phyloP scores from a whole-genome alignment of 1,139 yeast genomes.

The Taiozyma sp. region DNA sequence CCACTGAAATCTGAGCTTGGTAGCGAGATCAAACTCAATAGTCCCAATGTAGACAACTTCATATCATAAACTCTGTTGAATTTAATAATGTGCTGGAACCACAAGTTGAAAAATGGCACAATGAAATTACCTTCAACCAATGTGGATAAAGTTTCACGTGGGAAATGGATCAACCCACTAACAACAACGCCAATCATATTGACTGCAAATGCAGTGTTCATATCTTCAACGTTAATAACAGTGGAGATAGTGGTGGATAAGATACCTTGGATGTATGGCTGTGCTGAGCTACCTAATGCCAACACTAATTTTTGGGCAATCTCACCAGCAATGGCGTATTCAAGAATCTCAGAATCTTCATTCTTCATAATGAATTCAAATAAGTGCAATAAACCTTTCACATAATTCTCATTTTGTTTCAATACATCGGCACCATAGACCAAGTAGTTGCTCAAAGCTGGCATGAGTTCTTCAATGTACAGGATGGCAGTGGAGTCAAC shows the following conservation, averaged over 20 bases:
- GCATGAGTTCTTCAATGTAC: constrained; percentile 72
- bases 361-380: constrained; percentile 30
- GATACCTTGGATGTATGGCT: constrained; percentile 21
- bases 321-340: constrained; percentile 25
- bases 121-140: constrained; percentile 44
- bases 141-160: constrained; percentile 46
- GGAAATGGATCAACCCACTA: constrained; percentile 59
- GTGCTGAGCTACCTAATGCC: constrained; percentile 25
- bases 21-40: constrained; percentile 43
- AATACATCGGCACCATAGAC: constrained; percentile 51
- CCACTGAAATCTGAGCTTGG: constrained; percentile 24
- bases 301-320: constrained; percentile 28
- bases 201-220: constrained; percentile 42
- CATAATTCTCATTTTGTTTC: constrained; percentile 28
- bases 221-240: constrained; percentile 22
- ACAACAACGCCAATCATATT: constrained; percentile 62
- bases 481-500: constrained; percentile 45
- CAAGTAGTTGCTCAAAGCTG: constrained; percentile 71
- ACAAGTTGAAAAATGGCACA: constrained; percentile 50
- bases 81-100: constrained; percentile 58
- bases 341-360: constrained; percentile 20
- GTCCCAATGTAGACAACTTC: constrained; percentile 66
- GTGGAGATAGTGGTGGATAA: constrained; percentile 24
- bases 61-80: constrained; percentile 77
- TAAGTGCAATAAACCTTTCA: constrained; percentile 30